A percentile compares a stretch with the other conserved stretches of the same genome.
These are phyloP conservation scores for Colletotrichum acutatum DNA, from an alignment of 2,329 filamentous ascomycete species.

Conservation along the genomic window DNA sequence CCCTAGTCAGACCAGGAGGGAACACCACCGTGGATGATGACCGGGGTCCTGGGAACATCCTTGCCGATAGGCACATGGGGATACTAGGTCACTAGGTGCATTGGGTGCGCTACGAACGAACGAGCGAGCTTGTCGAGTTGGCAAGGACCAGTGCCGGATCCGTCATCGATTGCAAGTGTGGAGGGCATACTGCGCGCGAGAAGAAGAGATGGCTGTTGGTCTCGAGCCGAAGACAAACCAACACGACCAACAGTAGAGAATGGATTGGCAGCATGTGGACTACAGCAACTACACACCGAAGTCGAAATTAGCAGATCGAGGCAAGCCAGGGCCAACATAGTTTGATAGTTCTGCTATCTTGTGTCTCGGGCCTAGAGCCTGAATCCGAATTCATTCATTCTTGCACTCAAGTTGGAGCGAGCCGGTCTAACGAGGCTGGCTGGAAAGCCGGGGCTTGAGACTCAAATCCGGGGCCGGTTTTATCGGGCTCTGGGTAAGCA, in stretches of 20 bases:
- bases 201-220: neutral
- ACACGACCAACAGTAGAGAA: neutral
- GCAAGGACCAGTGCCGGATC: constrained; percentile 11
- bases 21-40: constrained; percentile 25
- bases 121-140: neutral
- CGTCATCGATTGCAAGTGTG: constrained; percentile 6
- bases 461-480: neutral
- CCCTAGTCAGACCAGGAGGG: neutral
- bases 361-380: constrained; percentile 10
- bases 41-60: constrained; percentile 29
- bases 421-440: constrained; percentile 19
- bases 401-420: neutral
- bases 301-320: neutral
- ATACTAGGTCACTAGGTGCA: constrained; percentile 9
- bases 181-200: neutral
- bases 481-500: neutral
- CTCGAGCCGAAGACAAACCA: neutral
- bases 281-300: neutral
- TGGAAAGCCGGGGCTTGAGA: neutral
- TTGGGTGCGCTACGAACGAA: constrained; percentile 4
- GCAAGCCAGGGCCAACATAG: neutral
- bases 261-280: neutral
- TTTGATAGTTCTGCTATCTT: neutral
- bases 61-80: constrained; percentile 25
- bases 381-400: constrained; percentile 1